Base-by-base conservation (phyloP, 208 protist genomes). In the Wallacemonas collosoma region DNA sequence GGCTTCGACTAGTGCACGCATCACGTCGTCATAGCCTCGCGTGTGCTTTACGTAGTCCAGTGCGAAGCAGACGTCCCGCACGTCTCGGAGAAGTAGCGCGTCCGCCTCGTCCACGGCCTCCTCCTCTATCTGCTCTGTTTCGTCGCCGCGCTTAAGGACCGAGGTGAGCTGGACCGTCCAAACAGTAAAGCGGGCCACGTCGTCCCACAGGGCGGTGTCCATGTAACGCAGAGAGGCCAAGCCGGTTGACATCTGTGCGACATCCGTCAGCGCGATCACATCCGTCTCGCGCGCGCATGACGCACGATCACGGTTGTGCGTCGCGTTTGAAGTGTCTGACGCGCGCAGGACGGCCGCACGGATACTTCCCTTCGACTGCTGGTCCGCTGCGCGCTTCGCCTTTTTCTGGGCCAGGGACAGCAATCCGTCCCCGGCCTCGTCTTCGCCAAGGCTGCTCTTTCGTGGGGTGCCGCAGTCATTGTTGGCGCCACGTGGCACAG, bases 1-100 rank as follows among this genome's bases (percentile, higher is more conserved):
- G 11, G 75, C 35, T 36, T 68, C 41, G 55, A 94, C 89, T 12
- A 96, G 66, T 11, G 68, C 55, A 12, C 55, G 36, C 91, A 96
- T 96, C 45, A 96, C 58, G 38, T n/a, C 15, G 54, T 93, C 80
- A 72, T 92, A 96, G 4, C 68, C 61, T 11, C 12, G n/a, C 3
- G 8, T 41, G 17, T 76, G 80, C 26, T 78, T 68, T 11, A 86
- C 87, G 48, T 85, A 82, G 60, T 94, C 85, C 9, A 93, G 58
- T 6, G 91, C 88, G 81, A 94, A 96, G 68, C 75, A 70, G 61
- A 96, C 72, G 65, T 92, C 77, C 1, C 86, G 81, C 65, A 87
- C 67, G 44, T 89, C 77, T 11, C 48, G 45, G 45, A 89, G 44
- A 1, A 88, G 12, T 15, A 58, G 35, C 62, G 15, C 45, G 5